Evolutionary conservation across 192 early-diverging fungal genomes (phyloP).

Genomic region (Coemansia sp.): DNA sequence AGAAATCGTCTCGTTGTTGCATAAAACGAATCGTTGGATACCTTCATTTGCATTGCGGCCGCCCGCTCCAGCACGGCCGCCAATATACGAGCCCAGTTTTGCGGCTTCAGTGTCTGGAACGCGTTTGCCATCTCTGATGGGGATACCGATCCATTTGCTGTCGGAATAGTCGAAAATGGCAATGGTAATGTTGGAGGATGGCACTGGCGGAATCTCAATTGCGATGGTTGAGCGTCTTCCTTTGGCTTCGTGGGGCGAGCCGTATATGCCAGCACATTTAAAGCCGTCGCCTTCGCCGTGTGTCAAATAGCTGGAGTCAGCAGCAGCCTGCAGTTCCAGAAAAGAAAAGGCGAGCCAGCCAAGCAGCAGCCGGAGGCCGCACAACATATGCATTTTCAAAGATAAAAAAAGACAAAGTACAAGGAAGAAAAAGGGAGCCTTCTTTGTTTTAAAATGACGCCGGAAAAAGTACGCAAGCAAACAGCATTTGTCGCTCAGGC

Average conservation of each 20-base stretch:
- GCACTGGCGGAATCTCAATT: constrained; percentile 41
- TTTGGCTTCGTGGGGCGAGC: constrained; percentile 13
- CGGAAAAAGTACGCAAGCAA: constrained; percentile 10
- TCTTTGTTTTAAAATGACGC: neutral
- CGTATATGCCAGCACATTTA: constrained; percentile 48
- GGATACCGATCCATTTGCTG: constrained; percentile 44
- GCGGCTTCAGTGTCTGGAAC: constrained; percentile 32
- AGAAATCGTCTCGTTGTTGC: constrained; percentile 55
- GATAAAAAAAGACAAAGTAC: neutral
- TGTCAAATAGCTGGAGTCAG: constrained; percentile 32
- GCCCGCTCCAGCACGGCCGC: constrained; percentile 1
- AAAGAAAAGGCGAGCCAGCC: neutral
- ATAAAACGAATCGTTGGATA: constrained; percentile 42
- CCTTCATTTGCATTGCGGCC: constrained; percentile 9
- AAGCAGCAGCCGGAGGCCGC: neutral
- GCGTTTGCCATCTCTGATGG: constrained; percentile 33
- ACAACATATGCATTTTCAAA: neutral
- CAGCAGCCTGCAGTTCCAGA: constrained; percentile 6
- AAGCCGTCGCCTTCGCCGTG: constrained; percentile 46
- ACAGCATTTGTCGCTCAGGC: constrained; percentile 29
- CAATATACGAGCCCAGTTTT: constrained; percentile 16
- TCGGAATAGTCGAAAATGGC: constrained; percentile 44
- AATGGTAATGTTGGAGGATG: constrained; percentile 39
- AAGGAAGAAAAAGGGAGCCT: neutral
- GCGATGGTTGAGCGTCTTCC: constrained; percentile 35